phyloP scores from a whole-genome alignment of 805 yeast genomes.

The Kluyveromyces aestuarii region DNA sequence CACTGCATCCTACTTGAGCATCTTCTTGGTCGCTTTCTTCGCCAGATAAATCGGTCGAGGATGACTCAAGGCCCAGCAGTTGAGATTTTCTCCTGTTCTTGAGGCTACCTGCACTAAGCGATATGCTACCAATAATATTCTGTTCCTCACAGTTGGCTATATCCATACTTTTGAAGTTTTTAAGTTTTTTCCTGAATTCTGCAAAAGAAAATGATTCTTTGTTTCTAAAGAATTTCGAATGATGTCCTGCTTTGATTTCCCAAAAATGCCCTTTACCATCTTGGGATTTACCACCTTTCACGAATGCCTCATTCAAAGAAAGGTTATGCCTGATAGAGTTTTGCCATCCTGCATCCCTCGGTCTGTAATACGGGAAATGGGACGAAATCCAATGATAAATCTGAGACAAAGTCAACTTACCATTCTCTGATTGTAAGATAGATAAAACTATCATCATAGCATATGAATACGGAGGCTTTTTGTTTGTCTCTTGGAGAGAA shows the following conservation, averaged over 20 bases:
- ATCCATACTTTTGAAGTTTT: not conserved
- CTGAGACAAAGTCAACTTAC: constrained; percentile 68
- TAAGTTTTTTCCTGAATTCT: constrained; percentile 15
- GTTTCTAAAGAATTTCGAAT: constrained; percentile 64
- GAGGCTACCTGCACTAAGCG: not conserved
- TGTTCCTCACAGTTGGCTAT: not conserved
- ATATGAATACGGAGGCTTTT: constrained; percentile 88
- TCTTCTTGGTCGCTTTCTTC: not conserved
- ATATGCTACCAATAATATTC: not conserved
- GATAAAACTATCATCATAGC: constrained; percentile 94
- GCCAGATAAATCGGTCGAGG: not conserved
- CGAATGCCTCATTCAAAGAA: constrained; percentile 86
- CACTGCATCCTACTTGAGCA: not conserved
- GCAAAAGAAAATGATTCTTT: constrained; percentile 12
- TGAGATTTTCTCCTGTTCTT: not conserved
- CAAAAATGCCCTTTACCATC: constrained; percentile 87
- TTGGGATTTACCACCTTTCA: constrained; percentile 80
- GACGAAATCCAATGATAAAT: constrained; percentile 88
- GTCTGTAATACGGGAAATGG: constrained; percentile 73
- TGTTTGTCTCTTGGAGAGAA: constrained; percentile 9
- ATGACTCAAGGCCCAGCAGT: not conserved
- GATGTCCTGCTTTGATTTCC: constrained; percentile 80
- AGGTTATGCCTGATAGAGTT: constrained; percentile 92
- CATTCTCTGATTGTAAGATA: constrained; percentile 65
- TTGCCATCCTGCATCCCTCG: constrained; percentile 93